Percentiles rank a stretch among this genome's conserved stretches.
Evolutionary conservation across 768 basidiomycete genomes (phyloP).

Genomic region (Saitozyma sp.): DNA sequence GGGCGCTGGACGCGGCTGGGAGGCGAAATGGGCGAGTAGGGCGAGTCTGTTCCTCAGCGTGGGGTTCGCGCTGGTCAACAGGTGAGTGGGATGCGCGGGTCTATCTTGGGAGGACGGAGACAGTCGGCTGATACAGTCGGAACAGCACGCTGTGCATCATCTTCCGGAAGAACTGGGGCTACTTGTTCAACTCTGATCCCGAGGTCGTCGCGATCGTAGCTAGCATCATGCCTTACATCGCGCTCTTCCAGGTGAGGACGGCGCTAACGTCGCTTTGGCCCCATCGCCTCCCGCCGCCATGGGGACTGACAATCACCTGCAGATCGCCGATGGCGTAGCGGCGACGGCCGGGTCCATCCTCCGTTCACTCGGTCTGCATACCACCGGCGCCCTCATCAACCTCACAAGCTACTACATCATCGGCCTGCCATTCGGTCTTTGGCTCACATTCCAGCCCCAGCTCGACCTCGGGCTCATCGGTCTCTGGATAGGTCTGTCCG

Average conservation of each 20-base stretch:
- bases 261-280: not conserved
- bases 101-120: not conserved
- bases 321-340: constrained; percentile 77
- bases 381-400: constrained; percentile 75
- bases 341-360: constrained; percentile 74
- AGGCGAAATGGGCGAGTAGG: constrained; percentile 69
- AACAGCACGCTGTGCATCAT: constrained; percentile 30
- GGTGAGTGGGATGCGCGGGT: constrained; percentile 55
- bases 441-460: constrained; percentile 58
- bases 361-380: constrained; percentile 75
- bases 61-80: constrained; percentile 62
- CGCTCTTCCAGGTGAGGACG: constrained; percentile 54
- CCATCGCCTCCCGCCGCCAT: not conserved
- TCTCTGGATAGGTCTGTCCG: constrained; percentile 74
- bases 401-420: constrained; percentile 78
- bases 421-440: constrained; percentile 79
- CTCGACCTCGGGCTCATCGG: constrained; percentile 71
- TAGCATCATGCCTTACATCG: constrained; percentile 69
- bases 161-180: constrained; percentile 69
- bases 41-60: constrained; percentile 69
- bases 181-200: constrained; percentile 70
- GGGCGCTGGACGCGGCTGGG: constrained; percentile 71
- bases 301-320: constrained; percentile 55
- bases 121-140: constrained; percentile 1
- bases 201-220: constrained; percentile 66